Evolutionary conservation across 805 yeast species (phyloP).

Genomic region (Saturnispora diversa): DNA sequence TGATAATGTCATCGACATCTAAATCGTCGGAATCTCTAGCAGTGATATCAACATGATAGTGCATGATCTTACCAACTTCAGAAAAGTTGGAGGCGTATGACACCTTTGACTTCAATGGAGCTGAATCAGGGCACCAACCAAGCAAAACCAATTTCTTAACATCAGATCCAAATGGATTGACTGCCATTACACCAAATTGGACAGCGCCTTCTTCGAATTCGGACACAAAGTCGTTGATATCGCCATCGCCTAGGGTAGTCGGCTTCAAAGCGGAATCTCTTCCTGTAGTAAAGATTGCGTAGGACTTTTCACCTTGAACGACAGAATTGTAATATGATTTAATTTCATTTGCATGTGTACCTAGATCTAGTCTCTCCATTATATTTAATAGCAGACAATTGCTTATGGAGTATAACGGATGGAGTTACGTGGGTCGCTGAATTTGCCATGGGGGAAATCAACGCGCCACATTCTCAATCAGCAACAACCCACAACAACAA

Average conservation of each 20-base stretch:
- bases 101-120: constrained; percentile 68
- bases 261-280: constrained; percentile 42
- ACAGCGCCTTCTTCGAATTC: constrained; percentile 81
- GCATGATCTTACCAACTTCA: constrained; percentile 62
- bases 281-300: constrained; percentile 77
- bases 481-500: neutral
- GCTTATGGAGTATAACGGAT: too few species aligned
- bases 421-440: too few species aligned
- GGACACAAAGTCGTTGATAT: constrained; percentile 67
- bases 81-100: constrained; percentile 74
- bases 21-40: constrained; percentile 93
- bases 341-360: constrained; percentile 68
- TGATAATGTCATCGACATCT: constrained; percentile 65
- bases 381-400: neutral
- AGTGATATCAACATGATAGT: constrained; percentile 92
- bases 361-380: constrained; percentile 51
- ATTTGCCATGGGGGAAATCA: neutral
- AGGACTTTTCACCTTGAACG: constrained; percentile 68
- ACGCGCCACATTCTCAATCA: neutral
- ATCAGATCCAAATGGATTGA: constrained; percentile 85
- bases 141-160: constrained; percentile 75
- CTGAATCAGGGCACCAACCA: constrained; percentile 98
- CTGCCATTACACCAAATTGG: constrained; percentile 84
- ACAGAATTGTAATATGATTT: constrained; percentile 70
- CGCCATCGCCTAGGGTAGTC: constrained; percentile 49